Percentiles rank a stretch among this genome's conserved stretches.
These are phyloP conservation scores for Leccinum truebloodii DNA, from an alignment of 768 basidiomycete genomes.

Conservation along the genomic window DNA sequence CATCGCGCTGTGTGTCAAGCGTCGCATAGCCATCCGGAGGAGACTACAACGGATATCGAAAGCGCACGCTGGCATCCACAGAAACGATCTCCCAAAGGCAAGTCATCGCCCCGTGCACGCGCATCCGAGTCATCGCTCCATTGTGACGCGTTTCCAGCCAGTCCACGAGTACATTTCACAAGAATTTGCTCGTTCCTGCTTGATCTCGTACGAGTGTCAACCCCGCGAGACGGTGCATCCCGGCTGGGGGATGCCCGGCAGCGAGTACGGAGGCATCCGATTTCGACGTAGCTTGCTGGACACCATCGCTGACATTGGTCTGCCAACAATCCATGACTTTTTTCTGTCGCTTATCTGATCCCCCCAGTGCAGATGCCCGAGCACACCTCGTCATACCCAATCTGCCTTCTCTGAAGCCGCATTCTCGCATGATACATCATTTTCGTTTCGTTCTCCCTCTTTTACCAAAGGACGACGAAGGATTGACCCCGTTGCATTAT, in stretches of 20 bases:
- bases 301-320: slow-evolving; percentile 70
- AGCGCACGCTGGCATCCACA: slow-evolving; percentile 50
- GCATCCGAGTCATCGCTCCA: not conserved
- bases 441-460: slow-evolving; percentile 76
- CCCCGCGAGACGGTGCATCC: slow-evolving; percentile 66
- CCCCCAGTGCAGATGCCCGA: slow-evolving; percentile 50
- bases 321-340: slow-evolving; percentile 19
- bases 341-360: slow-evolving; percentile 3
- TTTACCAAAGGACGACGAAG: slow-evolving; percentile 56
- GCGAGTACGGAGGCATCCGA: slow-evolving; percentile 56
- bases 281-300: slow-evolving; percentile 72
- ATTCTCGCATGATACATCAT: slow-evolving; percentile 76
- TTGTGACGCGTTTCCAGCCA: slow-evolving; percentile 38
- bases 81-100: slow-evolving; percentile 63
- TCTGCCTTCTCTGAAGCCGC: slow-evolving; percentile 67
- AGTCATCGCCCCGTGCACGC: slow-evolving; percentile 2
- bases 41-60: slow-evolving; percentile 70
- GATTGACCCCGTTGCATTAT: slow-evolving; percentile 69
- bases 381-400: slow-evolving; percentile 74
- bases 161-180: slow-evolving; percentile 69
- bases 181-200: slow-evolving; percentile 74
- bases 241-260: slow-evolving; percentile 77
- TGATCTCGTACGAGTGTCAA: slow-evolving; percentile 69
- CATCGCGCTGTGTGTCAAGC: slow-evolving; percentile 63
- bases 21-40: slow-evolving; percentile 64